phyloP scores from a whole-genome alignment of 192 early-diverging fungal genomes.

The Coemansia pectinata region DNA sequence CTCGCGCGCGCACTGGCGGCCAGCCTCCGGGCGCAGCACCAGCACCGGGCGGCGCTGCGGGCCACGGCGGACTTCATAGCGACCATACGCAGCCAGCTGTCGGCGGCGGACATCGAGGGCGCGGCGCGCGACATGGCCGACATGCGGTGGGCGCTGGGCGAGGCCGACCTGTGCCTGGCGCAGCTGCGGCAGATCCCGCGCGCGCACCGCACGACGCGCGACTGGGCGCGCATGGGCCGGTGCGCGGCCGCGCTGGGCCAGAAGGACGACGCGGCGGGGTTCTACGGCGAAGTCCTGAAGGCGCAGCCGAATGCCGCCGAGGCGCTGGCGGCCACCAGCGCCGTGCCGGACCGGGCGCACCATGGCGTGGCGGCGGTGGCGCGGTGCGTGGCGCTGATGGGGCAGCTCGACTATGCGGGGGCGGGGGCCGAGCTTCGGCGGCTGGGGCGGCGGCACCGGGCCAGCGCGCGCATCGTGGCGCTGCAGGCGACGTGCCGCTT shows the following conservation, averaged over 20 bases:
- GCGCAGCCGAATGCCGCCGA: constrained; percentile 41
- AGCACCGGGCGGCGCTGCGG: constrained; percentile 27
- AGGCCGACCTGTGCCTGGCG: constrained; percentile 46
- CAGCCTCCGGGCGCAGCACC: constrained; percentile 18
- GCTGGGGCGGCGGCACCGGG: constrained; percentile 18
- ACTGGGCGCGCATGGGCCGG: constrained; percentile 41
- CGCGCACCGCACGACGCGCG: constrained; percentile 20
- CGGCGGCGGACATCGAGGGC: constrained; percentile 23
- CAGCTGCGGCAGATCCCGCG: constrained; percentile 51
- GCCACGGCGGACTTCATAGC: constrained; percentile 40
- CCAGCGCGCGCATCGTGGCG: constrained; percentile 29
- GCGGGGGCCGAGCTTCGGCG: constrained; percentile 18
- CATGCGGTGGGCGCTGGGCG: constrained; percentile 36
- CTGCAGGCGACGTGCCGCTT: constrained; percentile 38
- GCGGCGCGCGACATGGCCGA: constrained; percentile 42
- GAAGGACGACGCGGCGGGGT: constrained; percentile 22
- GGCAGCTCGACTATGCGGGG: constrained; percentile 23
- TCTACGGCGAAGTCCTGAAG: constrained; percentile 26
- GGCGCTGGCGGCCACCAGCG: constrained; percentile 5
- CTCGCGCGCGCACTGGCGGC: constrained; percentile 19
- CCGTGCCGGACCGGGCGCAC: background rate
- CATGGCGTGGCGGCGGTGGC: constrained; percentile 30
- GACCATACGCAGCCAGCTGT: constrained; percentile 19
- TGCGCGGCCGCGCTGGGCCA: constrained; percentile 28
- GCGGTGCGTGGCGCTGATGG: constrained; percentile 20